Conservation (phyloP, 257 asterid genomes). For the Capsicum baccatum region DNA sequence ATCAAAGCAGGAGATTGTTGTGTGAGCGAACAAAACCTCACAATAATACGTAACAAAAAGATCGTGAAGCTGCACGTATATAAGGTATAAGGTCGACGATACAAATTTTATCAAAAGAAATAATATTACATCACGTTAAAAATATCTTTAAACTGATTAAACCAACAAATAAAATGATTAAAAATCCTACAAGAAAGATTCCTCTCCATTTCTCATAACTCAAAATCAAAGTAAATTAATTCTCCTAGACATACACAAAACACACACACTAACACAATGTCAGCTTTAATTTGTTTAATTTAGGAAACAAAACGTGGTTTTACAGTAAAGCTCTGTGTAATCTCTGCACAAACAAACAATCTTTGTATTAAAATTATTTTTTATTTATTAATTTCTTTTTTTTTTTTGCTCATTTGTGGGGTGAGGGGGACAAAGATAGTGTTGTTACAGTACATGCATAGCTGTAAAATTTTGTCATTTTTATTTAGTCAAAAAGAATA, state of each 20-base stretch:
- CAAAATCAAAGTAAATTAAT: neutral
- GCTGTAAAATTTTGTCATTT: conserved; percentile 35
- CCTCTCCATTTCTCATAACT: neutral
- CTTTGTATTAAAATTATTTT: neutral
- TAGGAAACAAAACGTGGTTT: conserved; percentile 51
- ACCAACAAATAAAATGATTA: too few relatives aligned
- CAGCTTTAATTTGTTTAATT: conserved; percentile 25
- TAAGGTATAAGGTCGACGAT: too few relatives aligned
- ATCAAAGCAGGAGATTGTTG: neutral
- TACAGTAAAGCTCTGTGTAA: conserved; percentile 36
- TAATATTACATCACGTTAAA: neutral
- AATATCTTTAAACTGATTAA: neutral
- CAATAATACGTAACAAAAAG: neutral
- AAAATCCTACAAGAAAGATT: neutral
- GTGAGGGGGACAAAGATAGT: conserved; percentile 9
- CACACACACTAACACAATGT: neutral
- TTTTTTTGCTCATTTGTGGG: conserved; percentile 27
- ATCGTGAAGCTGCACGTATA: neutral
- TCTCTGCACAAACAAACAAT: conserved; percentile 25
- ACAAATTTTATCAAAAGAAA: neutral
- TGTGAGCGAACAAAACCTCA: neutral
- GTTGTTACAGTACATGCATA: conserved; percentile 29
- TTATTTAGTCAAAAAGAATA: neutral
- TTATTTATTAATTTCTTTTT: neutral
- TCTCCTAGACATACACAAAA: neutral